Evolutionary conservation across 176 grass and related monocot species (phyloP).

Genomic region (Avena eriantha): DNA sequence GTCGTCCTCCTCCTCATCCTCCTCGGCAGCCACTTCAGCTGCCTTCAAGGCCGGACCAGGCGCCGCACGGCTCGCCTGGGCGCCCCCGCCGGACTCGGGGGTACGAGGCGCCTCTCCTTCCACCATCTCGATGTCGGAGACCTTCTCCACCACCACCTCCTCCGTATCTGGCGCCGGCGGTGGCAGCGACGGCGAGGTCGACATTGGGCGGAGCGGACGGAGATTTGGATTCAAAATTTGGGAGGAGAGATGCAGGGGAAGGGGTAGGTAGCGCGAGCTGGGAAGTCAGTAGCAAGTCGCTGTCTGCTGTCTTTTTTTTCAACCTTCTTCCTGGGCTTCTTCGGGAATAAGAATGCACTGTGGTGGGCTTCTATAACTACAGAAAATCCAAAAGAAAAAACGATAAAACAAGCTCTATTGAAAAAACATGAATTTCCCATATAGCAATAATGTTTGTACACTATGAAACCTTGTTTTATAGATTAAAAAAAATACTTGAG

Average conservation of each 20-base stretch:
- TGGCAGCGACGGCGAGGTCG: no score
- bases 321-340: background rate
- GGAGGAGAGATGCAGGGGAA: background rate
- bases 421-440: no score
- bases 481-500: no score
- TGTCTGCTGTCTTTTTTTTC: background rate
- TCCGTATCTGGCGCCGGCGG: background rate
- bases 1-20: background rate
- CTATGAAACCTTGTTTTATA: no score
- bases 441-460: no score
- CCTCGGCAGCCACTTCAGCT: background rate
- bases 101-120: background rate
- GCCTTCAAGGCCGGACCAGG: background rate
- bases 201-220: background rate
- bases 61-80: background rate
- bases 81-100: background rate
- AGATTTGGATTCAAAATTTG: conserved; percentile 16
- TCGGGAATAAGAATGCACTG: background rate
- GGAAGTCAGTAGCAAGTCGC: background rate
- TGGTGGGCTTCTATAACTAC: no score
- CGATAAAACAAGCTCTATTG: no score
- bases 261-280: conserved; percentile 8
- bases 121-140: background rate
- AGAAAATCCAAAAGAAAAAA: no score
- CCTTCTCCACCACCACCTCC: background rate